Evolutionary conservation across 2,329 filamentous ascomycete species (phyloP), one percentile per base, ranked within the genome.

Genomic region (Pseudogymnoascus sp.): DNA sequence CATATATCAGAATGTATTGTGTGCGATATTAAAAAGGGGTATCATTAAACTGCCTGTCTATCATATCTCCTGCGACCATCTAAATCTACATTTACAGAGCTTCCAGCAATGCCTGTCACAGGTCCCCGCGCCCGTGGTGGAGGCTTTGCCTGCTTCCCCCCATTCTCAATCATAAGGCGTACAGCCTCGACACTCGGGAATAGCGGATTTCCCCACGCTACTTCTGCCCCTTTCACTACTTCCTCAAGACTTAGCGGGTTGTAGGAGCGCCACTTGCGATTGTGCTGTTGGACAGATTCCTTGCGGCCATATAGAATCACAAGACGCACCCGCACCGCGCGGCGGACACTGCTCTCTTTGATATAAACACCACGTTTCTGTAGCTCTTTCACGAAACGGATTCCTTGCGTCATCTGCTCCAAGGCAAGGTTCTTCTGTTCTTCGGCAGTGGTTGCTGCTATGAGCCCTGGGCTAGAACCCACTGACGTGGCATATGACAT

Each of bases 351-450:
- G 16, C 33, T 60, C 18, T 60, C 58, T 41, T 60, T 60, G 8
- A 60, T 12, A 14, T 38, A 60, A 28, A 60, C 58, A 3, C 67
- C 67, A 7, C 49, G 43, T n/a, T 65, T 59, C 38, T 66, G 55
- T 3, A 74, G 67, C 16, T 66, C 41, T 49, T 67, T 67, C 16
- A 74, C 52, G 3, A 73, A 62, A 5, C 31, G 35, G 25, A 74
- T 69, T 5, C 72, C 72, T 11, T 63, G 64, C 2, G 67, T 68
- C 16, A 71, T 43, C 7, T 63, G 5, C 58, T 21, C n/a, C 9
- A 49, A 21, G 11, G 31, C 59, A 14, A 18, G 45, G 45, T 63
- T 60, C 31, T 41, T 61, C 14, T 14, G 21, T 35, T 63, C 41
- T 40, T 64, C 37, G 14, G 41, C 16, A 11, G 33, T 21, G 11